Conservation (phyloP, 345 rosid species). For the Arabidopsis thaliana region TAIR10.1 NC_003076.8:22193001-22193500, state of each 20-base stretch:
- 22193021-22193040: slow-evolving; percentile 89
- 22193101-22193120: slow-evolving; percentile 91
- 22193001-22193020: slow-evolving; percentile 87
- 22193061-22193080: slow-evolving; percentile 91
- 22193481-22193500: slow-evolving; percentile 66
- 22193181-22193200: slow-evolving; percentile 92
- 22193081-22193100: slow-evolving; percentile 82
- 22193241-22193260: slow-evolving; percentile 99
- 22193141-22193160: slow-evolving; percentile 93
- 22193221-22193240: slow-evolving; percentile 96
- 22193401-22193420: no score
- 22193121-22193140: slow-evolving; percentile 93
- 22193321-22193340: no score
- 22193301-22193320: background rate
- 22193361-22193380: background rate
- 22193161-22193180: slow-evolving; percentile 84
- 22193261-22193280: slow-evolving; percentile 35
- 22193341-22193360: background rate
- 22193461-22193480: slow-evolving; percentile 1
- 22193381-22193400: background rate
- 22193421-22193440: no score
- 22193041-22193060: slow-evolving; percentile 94
- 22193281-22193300: background rate
- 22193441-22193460: background rate
- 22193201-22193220: slow-evolving; percentile 91